These are phyloP conservation scores for Penicillium goetzii DNA, from an alignment of 495 filamentous ascomycete genomes.

Conservation along the genomic window DNA sequence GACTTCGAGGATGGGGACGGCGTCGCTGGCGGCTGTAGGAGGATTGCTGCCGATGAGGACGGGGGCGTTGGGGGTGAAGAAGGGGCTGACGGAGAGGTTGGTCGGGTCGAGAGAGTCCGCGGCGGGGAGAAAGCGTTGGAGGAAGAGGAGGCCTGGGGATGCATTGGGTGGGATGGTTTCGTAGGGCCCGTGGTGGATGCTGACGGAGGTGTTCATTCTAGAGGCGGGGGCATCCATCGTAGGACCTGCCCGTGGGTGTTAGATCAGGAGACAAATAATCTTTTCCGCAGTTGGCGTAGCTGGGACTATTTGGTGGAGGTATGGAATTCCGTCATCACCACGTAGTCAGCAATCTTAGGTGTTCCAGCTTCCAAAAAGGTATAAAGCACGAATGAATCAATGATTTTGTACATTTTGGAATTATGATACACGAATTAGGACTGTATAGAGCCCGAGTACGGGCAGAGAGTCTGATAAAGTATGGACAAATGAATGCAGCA, in stretches of 20 bases:
- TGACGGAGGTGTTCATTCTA: constrained; percentile 16
- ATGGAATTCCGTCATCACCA: constrained; percentile 9
- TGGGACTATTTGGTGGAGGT: not conserved
- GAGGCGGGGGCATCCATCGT: no score
- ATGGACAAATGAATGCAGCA: not conserved
- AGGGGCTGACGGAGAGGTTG: constrained; percentile 13
- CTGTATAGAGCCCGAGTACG: not conserved
- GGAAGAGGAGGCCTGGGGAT: constrained; percentile 30
- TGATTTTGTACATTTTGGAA: not conserved
- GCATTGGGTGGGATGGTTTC: constrained; percentile 20
- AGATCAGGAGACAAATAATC: not conserved
- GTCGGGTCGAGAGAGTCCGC: constrained; percentile 23
- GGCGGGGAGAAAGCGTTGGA: constrained; percentile 28
- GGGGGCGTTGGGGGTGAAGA: constrained; percentile 27
- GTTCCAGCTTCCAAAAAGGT: not conserved
- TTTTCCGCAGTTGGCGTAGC: no score
- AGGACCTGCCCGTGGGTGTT: not conserved
- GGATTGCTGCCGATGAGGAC: constrained; percentile 27
- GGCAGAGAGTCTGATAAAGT: not conserved
- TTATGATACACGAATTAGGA: not conserved
- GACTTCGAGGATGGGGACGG: constrained; percentile 25
- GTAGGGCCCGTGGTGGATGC: constrained; percentile 27
- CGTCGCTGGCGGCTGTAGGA: constrained; percentile 13
- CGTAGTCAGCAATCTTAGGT: not conserved
- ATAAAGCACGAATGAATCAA: not conserved